Conservation (phyloP, 2,329 filamentous ascomycete species). For the Colletotrichum camelliae region DNA sequence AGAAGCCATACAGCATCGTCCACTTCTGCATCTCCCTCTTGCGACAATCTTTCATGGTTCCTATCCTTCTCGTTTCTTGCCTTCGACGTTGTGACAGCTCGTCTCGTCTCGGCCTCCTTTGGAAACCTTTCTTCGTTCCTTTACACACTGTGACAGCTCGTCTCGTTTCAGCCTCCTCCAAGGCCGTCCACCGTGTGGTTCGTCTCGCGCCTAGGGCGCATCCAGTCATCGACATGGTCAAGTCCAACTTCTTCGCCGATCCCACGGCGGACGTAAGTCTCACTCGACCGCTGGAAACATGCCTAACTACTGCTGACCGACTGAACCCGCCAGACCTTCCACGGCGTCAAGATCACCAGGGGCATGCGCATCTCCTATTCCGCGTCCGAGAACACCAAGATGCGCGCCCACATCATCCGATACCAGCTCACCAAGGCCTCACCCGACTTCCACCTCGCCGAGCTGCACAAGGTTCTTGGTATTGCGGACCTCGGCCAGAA, state of each 20-base stretch:
- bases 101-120: not conserved
- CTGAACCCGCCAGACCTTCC: not conserved
- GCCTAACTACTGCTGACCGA: not conserved
- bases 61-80: no score
- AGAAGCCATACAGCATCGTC: not conserved
- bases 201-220: not conserved
- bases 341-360: not conserved
- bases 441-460: not conserved
- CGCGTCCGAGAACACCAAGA: not conserved
- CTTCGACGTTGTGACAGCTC: not conserved
- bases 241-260: not conserved
- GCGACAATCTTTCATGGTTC: not conserved
- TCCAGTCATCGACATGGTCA: not conserved
- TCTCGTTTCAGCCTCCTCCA: not conserved
- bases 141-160: not conserved
- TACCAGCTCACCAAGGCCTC: not conserved
- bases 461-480: not conserved
- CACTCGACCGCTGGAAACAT: not conserved
- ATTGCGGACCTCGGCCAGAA: not conserved
- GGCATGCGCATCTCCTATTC: not conserved
- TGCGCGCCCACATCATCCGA: not conserved
- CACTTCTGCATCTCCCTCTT: not conserved
- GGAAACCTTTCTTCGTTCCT: not conserved
- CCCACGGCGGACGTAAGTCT: not conserved
- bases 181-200: not conserved